Percentiles rank a stretch among this genome's conserved stretches.
Evolutionary conservation across 768 basidiomycete species (phyloP).

Genomic region (Mycena latifolia): DNA sequence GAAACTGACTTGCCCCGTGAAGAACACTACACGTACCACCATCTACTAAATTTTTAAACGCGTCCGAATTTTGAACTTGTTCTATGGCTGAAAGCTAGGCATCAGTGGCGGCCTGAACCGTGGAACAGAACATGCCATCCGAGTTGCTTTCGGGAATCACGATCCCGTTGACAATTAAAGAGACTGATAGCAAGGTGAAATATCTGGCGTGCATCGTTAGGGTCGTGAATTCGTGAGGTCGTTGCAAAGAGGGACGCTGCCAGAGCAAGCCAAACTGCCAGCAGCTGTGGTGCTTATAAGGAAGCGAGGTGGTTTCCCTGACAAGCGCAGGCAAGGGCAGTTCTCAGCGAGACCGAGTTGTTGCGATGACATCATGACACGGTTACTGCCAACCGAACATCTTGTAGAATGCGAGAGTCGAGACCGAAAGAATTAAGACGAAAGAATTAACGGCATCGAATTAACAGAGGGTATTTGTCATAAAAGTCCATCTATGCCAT

Average conservation of each 20-base stretch:
- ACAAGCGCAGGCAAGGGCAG: not conserved
- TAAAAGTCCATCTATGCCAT: not conserved
- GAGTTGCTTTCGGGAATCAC: not conserved
- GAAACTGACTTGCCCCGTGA: too few relatives aligned
- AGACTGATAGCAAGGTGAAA: slow-evolving; percentile 1
- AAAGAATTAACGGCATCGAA: not conserved
- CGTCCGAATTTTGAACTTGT: slow-evolving; percentile 1
- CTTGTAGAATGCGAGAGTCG: too few relatives aligned
- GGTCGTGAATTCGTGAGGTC: too few relatives aligned
- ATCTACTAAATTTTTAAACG: not conserved
- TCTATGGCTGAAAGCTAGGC: not conserved
- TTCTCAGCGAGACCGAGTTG: not conserved
- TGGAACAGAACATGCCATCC: too few relatives aligned
- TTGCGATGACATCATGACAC: not conserved
- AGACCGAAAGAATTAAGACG: too few relatives aligned
- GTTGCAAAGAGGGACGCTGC: not conserved
- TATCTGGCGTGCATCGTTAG: slow-evolving; percentile 9
- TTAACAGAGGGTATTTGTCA: not conserved
- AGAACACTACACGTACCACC: not conserved
- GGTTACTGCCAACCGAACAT: not conserved
- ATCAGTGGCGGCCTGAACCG: too few relatives aligned
- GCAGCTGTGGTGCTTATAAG: not conserved
- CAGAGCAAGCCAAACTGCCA: not conserved
- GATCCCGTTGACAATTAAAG: not conserved
- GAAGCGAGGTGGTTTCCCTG: not conserved